Conservation (phyloP, 148 eudicot species). For the Oxyria digyna region DNA sequence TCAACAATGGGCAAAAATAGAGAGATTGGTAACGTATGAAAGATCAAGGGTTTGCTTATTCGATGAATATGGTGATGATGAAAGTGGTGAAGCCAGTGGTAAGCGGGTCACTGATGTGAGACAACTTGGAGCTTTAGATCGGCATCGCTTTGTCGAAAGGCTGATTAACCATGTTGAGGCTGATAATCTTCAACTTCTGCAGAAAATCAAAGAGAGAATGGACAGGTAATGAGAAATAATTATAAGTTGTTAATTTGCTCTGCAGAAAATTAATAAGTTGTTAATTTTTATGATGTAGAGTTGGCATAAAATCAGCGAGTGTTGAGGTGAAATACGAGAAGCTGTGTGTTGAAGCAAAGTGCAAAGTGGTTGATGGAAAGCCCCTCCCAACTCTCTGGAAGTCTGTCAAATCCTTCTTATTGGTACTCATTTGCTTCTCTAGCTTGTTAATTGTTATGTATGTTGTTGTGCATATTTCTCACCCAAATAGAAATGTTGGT, state of each 20-base stretch:
- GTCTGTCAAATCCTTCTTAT: slow-evolving; percentile 43
- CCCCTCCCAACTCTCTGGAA: slow-evolving; percentile 71
- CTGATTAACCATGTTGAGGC: slow-evolving; percentile 63
- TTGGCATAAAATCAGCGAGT: slow-evolving; percentile 53
- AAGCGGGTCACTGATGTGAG: slow-evolving; percentile 50
- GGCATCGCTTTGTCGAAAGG: slow-evolving; percentile 58
- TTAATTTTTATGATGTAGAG: too few relatives aligned
- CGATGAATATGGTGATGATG: slow-evolving; percentile 26
- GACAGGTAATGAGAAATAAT: slow-evolving; percentile 30
- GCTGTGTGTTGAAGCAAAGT: too few relatives aligned
- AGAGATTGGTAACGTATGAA: slow-evolving; percentile 59
- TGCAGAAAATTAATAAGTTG: too few relatives aligned
- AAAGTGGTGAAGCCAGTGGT: slow-evolving; percentile 21
- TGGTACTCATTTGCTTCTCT: too few relatives aligned
- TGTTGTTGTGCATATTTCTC: too few relatives aligned
- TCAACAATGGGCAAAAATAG: slow-evolving; percentile 47
- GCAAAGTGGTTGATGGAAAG: too few relatives aligned
- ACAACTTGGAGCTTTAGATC: slow-evolving; percentile 52
- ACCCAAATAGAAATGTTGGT: too few relatives aligned
- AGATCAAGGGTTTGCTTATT: slow-evolving; percentile 49
- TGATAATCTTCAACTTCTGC: slow-evolving; percentile 67
- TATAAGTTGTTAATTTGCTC: background rate
- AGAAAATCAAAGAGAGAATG: slow-evolving; percentile 54
- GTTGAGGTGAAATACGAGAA: too few relatives aligned
- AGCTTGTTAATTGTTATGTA: too few relatives aligned